Conservation (phyloP, 2,329 filamentous ascomycete genomes). For the Fusarium torulosum region DNA sequence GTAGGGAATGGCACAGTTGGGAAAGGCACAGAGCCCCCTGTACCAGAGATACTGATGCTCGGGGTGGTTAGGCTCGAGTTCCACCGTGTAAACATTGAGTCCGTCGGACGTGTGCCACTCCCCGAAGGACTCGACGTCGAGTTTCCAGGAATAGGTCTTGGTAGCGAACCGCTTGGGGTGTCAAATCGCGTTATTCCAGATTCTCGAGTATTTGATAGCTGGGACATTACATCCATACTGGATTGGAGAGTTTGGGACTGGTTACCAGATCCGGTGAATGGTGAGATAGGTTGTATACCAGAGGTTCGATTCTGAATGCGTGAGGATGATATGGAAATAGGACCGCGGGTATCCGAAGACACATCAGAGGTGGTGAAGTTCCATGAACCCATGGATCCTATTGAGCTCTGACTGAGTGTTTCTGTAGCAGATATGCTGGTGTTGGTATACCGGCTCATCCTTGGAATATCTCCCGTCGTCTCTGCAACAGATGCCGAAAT, state of each 20-base stretch:
- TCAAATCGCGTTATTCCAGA: constrained; percentile 19
- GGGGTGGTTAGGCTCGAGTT: constrained; percentile 31
- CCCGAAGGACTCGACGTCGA: constrained; percentile 15
- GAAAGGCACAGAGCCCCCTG: constrained; percentile 1
- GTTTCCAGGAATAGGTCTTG: constrained; percentile 26
- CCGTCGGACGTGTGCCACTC: constrained; percentile 28
- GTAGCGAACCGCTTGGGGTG: constrained; percentile 17
- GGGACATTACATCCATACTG: constrained; percentile 1
- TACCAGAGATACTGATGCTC: constrained; percentile 6
- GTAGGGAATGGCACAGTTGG: neutral
- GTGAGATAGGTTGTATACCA: neutral
- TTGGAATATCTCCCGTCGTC: neutral
- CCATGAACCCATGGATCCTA: constrained; percentile 3
- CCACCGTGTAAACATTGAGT: constrained; percentile 15
- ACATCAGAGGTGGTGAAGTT: constrained; percentile 7
- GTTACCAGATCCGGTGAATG: constrained; percentile 1
- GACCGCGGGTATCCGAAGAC: neutral
- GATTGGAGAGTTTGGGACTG: constrained; percentile 4
- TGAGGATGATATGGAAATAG: constrained; percentile 10
- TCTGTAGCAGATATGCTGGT: neutral
- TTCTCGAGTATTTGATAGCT: constrained; percentile 2
- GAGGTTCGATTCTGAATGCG: neutral
- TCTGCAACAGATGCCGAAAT: neutral
- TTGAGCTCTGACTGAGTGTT: neutral
- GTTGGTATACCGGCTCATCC: neutral